Percentiles rank a stretch among this genome's conserved stretches.
Conservation (phyloP, 495 filamentous ascomycete genomes). For the Trichoderma orchidacearum region DNA sequence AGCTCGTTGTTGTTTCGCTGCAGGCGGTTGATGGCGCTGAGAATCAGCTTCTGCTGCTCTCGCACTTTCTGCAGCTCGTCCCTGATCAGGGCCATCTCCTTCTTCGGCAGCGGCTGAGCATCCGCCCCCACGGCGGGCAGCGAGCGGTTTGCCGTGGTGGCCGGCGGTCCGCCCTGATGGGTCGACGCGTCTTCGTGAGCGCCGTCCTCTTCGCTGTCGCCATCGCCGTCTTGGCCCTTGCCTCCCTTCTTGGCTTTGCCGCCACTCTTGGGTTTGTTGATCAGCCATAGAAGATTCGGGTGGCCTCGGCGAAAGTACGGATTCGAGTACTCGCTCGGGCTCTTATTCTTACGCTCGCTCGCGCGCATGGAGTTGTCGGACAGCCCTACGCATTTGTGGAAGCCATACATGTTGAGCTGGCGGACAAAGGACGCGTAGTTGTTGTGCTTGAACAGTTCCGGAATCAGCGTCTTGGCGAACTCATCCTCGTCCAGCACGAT, state of each 20-base stretch:
- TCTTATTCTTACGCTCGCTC: slow-evolving; percentile 92
- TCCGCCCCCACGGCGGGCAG: slow-evolving; percentile 19
- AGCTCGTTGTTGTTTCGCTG: slow-evolving; percentile 77
- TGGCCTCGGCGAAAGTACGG: slow-evolving; percentile 89
- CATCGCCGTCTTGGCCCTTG: slow-evolving; percentile 56
- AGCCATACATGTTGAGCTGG: slow-evolving; percentile 98
- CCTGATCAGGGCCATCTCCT: slow-evolving; percentile 65
- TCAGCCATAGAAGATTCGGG: slow-evolving; percentile 90
- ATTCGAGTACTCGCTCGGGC: slow-evolving; percentile 94
- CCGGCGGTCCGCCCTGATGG: slow-evolving; percentile 9
- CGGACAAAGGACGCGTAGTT: slow-evolving; percentile 98
- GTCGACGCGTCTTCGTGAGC: slow-evolving; percentile 21
- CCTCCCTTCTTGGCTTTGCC: slow-evolving; percentile 33
- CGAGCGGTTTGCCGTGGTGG: slow-evolving; percentile 1
- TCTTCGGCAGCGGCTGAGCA: slow-evolving; percentile 45
- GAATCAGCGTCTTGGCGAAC: slow-evolving; percentile 93
- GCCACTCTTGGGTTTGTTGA: slow-evolving; percentile 84
- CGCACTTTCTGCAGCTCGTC: slow-evolving; percentile 69
- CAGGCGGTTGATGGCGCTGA: slow-evolving; percentile 60
- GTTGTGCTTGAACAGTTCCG: slow-evolving; percentile 97
- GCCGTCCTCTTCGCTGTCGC: slow-evolving; percentile 57
- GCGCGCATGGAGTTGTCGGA: slow-evolving; percentile 96
- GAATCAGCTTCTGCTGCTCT: slow-evolving; percentile 73
- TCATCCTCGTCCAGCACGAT: slow-evolving; percentile 96
- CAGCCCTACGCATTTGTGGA: slow-evolving; percentile 95